These are phyloP conservation scores for Colletotrichum sidae DNA, from an alignment of 2,329 filamentous ascomycete species.

Conservation along the genomic window DNA sequence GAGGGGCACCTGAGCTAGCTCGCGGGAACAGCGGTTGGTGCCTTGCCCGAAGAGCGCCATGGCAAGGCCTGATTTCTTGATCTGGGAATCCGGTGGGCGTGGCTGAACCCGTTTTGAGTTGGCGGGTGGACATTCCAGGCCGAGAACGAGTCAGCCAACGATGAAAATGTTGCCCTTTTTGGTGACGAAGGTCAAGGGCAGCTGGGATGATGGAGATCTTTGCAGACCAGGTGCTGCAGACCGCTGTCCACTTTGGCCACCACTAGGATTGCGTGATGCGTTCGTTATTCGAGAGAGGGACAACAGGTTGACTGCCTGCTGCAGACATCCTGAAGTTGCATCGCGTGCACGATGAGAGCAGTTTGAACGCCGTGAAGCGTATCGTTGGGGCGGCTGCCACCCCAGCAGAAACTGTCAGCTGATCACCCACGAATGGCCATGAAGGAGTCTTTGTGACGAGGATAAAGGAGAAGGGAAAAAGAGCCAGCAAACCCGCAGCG, in stretches of 20 bases:
- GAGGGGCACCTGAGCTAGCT: constrained; percentile 19
- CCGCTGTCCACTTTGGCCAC: constrained; percentile 3
- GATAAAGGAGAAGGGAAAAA: not conserved
- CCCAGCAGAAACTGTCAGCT: constrained; percentile 25
- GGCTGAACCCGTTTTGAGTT: constrained; percentile 6
- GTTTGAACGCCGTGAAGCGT: too few species aligned
- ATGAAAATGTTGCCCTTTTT: constrained; percentile 23
- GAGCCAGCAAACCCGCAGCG: not conserved
- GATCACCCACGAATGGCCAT: constrained; percentile 13
- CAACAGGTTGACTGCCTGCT: too few species aligned
- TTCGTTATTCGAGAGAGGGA: constrained; percentile 14
- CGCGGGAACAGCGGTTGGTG: constrained; percentile 30
- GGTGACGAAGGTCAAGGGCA: constrained; percentile 3
- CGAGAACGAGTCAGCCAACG: constrained; percentile 1
- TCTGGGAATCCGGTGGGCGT: constrained; percentile 8
- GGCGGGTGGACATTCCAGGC: constrained; percentile 5
- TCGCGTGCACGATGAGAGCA: too few species aligned
- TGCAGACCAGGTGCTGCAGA: constrained; percentile 1
- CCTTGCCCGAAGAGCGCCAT: constrained; percentile 18
- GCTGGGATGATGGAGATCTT: constrained; percentile 11
- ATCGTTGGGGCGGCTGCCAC: not conserved
- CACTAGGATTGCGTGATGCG: not conserved
- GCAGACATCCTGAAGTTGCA: too few species aligned
- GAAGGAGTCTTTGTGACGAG: constrained; percentile 13
- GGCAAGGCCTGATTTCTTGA: constrained; percentile 15